Percentiles rank a stretch among this genome's conserved stretches.
Evolutionary conservation across 805 yeast genomes (phyloP).

Genomic region (Starmerella bacillaris): DNA sequence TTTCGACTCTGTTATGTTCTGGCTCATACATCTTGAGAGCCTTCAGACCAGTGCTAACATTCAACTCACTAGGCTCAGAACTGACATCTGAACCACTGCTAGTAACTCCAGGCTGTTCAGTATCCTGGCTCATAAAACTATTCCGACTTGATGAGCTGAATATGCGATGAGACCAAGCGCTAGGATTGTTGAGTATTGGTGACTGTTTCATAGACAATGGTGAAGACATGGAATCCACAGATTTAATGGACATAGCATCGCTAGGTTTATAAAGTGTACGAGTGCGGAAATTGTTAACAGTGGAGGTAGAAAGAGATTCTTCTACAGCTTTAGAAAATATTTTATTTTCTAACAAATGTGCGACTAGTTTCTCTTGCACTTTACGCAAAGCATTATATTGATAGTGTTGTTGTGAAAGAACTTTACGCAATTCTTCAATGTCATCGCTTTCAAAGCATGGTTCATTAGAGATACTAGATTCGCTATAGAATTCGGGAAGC

Average conservation of each 20-base stretch:
- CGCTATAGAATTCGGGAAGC: not conserved
- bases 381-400: slow-evolving; percentile 21
- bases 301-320: slow-evolving; percentile 12
- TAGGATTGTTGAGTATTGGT: not conserved
- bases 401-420: slow-evolving; percentile 18
- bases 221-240: not conserved
- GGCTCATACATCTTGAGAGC: not conserved
- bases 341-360: slow-evolving; percentile 21
- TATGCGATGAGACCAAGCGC: not conserved
- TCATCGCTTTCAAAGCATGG: not conserved
- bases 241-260: not conserved
- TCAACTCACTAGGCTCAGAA: not conserved
- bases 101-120: not conserved
- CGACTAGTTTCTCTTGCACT: slow-evolving; percentile 22
- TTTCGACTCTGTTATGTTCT: not conserved
- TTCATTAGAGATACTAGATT: not conserved
- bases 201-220: not conserved
- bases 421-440: slow-evolving; percentile 4
- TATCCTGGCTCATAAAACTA: not conserved
- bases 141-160: not conserved
- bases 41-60: not conserved
- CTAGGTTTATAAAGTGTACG: slow-evolving; percentile 3
- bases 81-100: not conserved
- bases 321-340: slow-evolving; percentile 19
- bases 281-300: slow-evolving; percentile 10